These are phyloP conservation scores for Phytopythium boreale DNA, from an alignment of 352 stramenopile species.

Conservation along the genomic window DNA sequence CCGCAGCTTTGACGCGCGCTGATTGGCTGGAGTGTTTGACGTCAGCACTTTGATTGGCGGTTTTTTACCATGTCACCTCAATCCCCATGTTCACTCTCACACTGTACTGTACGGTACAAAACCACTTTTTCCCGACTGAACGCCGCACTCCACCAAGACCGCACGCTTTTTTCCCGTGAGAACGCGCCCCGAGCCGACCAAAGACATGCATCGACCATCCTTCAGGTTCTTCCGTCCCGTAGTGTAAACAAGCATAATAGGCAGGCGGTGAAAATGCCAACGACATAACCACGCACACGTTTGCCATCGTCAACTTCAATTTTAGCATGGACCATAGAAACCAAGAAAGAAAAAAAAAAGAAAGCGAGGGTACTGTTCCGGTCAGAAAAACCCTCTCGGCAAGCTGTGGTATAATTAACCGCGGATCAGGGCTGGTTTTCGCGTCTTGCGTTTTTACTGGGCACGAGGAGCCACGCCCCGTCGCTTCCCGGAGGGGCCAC, in stretches of 20 bases:
- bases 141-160: too few relatives aligned
- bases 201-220: neutral
- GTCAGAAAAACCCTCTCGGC: neutral
- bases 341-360: neutral
- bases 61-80: neutral
- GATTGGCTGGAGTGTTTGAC: neutral
- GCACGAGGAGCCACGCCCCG: neutral
- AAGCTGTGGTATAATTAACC: neutral
- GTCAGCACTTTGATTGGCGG: neutral
- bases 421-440: neutral
- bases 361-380: neutral
- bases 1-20: neutral
- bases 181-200: neutral
- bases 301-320: slow-evolving; percentile 4
- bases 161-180: too few relatives aligned
- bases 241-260: neutral
- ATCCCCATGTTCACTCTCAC: neutral
- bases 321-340: neutral
- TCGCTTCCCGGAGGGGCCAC: neutral
- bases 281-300: slow-evolving; percentile 1
- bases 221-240: neutral
- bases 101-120: too few relatives aligned
- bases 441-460: slow-evolving; percentile 4
- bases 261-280: neutral
- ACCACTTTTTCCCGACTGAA: too few relatives aligned